phyloP scores from a whole-genome alignment of 1,284 basidiomycete species.

The Apiotrichum veenhuisii region DNA sequence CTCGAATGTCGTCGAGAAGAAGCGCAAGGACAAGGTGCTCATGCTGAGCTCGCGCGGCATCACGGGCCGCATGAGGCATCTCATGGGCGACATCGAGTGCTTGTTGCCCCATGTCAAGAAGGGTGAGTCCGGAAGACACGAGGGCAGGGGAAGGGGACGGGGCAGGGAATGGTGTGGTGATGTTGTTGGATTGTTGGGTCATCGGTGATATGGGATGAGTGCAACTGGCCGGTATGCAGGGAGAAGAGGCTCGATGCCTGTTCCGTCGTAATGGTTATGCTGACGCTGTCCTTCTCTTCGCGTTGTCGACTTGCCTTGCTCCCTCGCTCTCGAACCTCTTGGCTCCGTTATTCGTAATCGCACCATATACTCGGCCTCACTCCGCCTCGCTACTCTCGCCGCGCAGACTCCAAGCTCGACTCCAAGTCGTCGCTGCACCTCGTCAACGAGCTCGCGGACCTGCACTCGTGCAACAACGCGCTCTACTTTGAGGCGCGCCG shows the following conservation, averaged over 20 bases:
- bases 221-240: background rate
- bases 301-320: background rate
- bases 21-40: slow-evolving; percentile 65
- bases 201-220: no score
- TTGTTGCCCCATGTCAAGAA: slow-evolving; percentile 95
- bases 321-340: background rate
- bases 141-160: background rate
- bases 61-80: slow-evolving; percentile 93
- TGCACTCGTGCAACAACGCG: slow-evolving; percentile 97
- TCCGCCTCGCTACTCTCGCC: background rate
- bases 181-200: no score
- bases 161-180: no score
- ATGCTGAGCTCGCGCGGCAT: slow-evolving; percentile 89
- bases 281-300: slow-evolving; percentile 2
- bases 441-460: slow-evolving; percentile 93
- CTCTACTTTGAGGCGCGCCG: slow-evolving; percentile 95
- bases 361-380: no score
- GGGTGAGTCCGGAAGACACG: slow-evolving; percentile 56
- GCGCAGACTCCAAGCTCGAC: slow-evolving; percentile 87
- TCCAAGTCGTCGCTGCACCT: slow-evolving; percentile 92
- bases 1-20: slow-evolving; percentile 26
- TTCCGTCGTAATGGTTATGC: background rate
- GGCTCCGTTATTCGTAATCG: no score
- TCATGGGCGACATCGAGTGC: slow-evolving; percentile 90
- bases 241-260: background rate